These are phyloP conservation scores for Lichtheimia ornata DNA, from an alignment of 371 early-diverging fungal genomes.

Conservation along the genomic window DNA sequence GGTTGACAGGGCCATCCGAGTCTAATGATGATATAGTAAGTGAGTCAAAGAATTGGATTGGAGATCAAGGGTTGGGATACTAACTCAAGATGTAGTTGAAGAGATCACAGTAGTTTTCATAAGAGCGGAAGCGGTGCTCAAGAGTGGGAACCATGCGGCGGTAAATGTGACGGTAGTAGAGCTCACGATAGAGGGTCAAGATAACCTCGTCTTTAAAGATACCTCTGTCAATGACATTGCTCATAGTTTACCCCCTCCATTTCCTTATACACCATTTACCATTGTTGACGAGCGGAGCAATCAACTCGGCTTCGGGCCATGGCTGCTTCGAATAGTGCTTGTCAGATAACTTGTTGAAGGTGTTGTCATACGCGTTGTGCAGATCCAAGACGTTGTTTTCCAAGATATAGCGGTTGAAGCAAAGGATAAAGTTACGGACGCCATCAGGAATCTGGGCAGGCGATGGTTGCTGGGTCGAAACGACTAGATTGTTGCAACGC, in stretches of 20 bases:
- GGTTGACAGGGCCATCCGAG: constrained; percentile 77
- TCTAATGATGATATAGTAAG: constrained; percentile 36
- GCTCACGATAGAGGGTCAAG: constrained; percentile 91
- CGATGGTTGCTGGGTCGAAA: constrained; percentile 40
- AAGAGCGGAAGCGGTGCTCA: constrained; percentile 90
- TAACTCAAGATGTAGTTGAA: constrained; percentile 94
- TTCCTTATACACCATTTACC: constrained; percentile 52
- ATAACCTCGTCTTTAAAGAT: constrained; percentile 75
- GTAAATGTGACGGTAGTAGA: constrained; percentile 96
- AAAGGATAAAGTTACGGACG: constrained; percentile 82
- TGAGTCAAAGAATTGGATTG: constrained; percentile 9
- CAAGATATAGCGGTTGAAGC: constrained; percentile 78
- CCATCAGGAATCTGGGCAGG: constrained; percentile 76
- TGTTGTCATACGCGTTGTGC: constrained; percentile 85
- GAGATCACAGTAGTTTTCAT: constrained; percentile 93
- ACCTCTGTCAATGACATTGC: neutral
- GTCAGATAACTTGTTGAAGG: constrained; percentile 91
- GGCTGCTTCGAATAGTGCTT: constrained; percentile 86
- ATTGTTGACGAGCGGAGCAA: constrained; percentile 83
- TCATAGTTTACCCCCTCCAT: neutral
- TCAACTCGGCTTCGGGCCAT: constrained; percentile 91
- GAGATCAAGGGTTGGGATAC: constrained; percentile 13
- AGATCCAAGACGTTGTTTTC: constrained; percentile 85
- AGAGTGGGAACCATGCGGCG: constrained; percentile 85
- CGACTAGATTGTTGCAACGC: constrained; percentile 9